Percentiles rank a stretch among this genome's conserved stretches.
Conservation (phyloP, 2,329 filamentous ascomycete species). For the Colletotrichum abscissum region DNA sequence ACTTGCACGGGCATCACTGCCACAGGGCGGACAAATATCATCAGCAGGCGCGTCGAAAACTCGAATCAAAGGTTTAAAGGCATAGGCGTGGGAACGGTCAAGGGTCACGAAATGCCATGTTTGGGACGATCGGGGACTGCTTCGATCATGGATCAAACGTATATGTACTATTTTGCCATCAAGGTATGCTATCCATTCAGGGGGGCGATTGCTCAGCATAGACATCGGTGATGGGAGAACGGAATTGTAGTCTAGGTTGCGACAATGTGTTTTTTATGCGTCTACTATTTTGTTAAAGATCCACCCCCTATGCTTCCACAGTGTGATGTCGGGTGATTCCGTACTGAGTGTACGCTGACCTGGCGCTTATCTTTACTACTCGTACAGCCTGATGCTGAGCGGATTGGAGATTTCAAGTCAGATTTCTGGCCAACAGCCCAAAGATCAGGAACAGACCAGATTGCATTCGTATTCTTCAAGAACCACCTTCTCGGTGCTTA, state of each 20-base stretch:
- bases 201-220: slow-evolving; percentile 57
- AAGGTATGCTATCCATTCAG: slow-evolving; percentile 50
- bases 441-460: neutral
- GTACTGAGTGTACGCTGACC: neutral
- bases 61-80: slow-evolving; percentile 38
- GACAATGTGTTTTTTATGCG: slow-evolving; percentile 39
- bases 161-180: slow-evolving; percentile 65
- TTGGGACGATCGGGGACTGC: slow-evolving; percentile 38
- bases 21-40: slow-evolving; percentile 38
- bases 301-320: neutral
- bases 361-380: neutral
- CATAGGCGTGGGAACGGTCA: slow-evolving; percentile 38
- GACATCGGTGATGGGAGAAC: slow-evolving; percentile 51
- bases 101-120: slow-evolving; percentile 34
- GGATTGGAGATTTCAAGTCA: neutral
- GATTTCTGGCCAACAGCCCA: neutral
- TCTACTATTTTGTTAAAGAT: neutral
- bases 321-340: neutral
- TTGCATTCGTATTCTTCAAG: neutral
- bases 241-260: slow-evolving; percentile 56
- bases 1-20: slow-evolving; percentile 35
- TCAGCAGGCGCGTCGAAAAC: slow-evolving; percentile 36
- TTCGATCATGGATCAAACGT: slow-evolving; percentile 44
- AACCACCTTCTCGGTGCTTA: neutral
- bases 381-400: neutral